Conservation (phyloP, 2,329 filamentous ascomycete genomes). For the Aspergillus japonicus region DNA sequence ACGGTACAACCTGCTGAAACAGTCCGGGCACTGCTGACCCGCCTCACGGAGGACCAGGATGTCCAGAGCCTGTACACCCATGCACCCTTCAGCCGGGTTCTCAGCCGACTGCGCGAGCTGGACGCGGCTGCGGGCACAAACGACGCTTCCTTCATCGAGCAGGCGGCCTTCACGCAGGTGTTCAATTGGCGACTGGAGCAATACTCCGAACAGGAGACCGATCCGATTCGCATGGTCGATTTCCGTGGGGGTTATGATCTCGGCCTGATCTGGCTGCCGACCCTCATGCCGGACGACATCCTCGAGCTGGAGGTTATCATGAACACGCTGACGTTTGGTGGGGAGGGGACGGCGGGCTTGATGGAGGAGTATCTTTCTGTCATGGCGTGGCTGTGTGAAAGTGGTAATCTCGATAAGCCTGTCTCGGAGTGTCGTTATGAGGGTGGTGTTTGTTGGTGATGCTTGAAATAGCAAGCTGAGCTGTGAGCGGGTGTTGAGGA, state of each 20-base stretch:
- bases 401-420: not conserved
- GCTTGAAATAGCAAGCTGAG: no score
- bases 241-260: not conserved
- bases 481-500: no score
- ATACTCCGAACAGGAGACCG: not conserved
- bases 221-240: not conserved
- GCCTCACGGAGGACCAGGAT: not conserved
- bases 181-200: constrained; percentile 4
- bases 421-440: not conserved
- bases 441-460: not conserved
- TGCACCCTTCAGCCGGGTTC: not conserved
- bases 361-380: not conserved
- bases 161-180: not conserved
- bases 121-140: not conserved
- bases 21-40: not conserved
- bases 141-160: not conserved
- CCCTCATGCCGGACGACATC: not conserved
- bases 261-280: not conserved
- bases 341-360: not conserved
- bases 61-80: not conserved
- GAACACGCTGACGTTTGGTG: not conserved
- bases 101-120: not conserved
- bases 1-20: not conserved
- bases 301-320: not conserved
- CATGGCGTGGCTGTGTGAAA: not conserved